These are phyloP conservation scores for Phytophthora constricta DNA, from an alignment of 352 stramenopile species.

Conservation along the genomic window DNA sequence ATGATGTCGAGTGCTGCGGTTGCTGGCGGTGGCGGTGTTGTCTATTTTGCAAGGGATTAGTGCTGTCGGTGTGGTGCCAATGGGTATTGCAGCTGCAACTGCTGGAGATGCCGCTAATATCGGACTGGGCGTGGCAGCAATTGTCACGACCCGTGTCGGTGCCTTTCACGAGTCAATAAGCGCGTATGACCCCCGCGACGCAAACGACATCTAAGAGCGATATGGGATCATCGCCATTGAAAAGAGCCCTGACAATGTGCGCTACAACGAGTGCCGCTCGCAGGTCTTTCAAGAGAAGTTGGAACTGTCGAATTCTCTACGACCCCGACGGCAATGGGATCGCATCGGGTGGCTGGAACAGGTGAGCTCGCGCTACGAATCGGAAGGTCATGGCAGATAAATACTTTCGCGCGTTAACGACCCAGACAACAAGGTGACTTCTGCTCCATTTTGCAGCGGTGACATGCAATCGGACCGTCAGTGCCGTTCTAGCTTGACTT, in stretches of 20 bases:
- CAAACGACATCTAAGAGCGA: not conserved
- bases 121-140: not conserved
- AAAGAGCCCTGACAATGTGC: constrained; percentile 26
- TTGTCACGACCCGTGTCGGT: not conserved
- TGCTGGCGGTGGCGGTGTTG: not conserved
- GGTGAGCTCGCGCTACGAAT: constrained; percentile 20
- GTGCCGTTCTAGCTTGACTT: too few species aligned
- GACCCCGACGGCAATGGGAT: constrained; percentile 20
- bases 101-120: constrained; percentile 1
- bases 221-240: constrained; percentile 28
- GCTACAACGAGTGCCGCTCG: constrained; percentile 9
- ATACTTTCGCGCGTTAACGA: constrained; percentile 19
- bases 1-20: not conserved
- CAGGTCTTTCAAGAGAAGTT: constrained; percentile 20
- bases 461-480: not conserved
- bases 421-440: not conserved
- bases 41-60: constrained; percentile 1
- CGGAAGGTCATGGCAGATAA: constrained; percentile 23
- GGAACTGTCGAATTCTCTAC: constrained; percentile 30
- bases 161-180: constrained; percentile 11
- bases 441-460: not conserved
- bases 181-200: constrained; percentile 19
- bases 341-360: constrained; percentile 16
- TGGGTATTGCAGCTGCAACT: constrained; percentile 7
- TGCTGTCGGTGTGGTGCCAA: not conserved